A percentile compares a stretch with the other conserved stretches of the same genome.
Conservation (phyloP, 106 monocot genomes). For the Acorus calamus region DNA sequence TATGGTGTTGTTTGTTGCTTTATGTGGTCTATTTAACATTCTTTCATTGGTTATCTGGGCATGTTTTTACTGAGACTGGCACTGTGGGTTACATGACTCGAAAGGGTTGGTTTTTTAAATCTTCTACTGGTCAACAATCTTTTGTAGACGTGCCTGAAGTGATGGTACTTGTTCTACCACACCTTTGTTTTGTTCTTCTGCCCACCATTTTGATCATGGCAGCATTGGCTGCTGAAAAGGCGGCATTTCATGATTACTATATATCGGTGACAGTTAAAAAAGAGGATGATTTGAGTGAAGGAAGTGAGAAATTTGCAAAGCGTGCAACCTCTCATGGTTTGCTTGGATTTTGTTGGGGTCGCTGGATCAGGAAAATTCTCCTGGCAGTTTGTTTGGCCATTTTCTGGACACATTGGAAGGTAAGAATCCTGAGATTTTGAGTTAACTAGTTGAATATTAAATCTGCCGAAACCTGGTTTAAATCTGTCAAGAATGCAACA, state of each 20-base stretch:
- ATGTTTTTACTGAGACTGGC: constrained; percentile 51
- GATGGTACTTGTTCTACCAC: constrained; percentile 86
- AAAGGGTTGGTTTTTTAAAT: constrained; percentile 50
- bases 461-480: too few species aligned
- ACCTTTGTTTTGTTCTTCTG: constrained; percentile 76
- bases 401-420: constrained; percentile 80
- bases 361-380: constrained; percentile 65
- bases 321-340: constrained; percentile 6
- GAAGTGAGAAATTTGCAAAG: constrained; percentile 4
- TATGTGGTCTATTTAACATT: constrained; percentile 62
- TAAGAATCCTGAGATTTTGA: constrained; percentile 7
- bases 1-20: constrained; percentile 51
- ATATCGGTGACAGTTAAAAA: constrained; percentile 64
- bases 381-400: constrained; percentile 36
- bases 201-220: constrained; percentile 55
- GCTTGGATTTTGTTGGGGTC: constrained; percentile 14
- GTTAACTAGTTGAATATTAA: too few species aligned
- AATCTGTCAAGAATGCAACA: too few species aligned
- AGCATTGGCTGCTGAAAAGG: constrained; percentile 66
- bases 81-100: constrained; percentile 53
- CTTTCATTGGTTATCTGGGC: constrained; percentile 81
- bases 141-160: constrained; percentile 70
- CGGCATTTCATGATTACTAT: constrained; percentile 28
- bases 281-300: constrained; percentile 45
- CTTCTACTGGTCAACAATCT: constrained; percentile 4